Evolutionary conservation across 2,329 filamentous ascomycete species (phyloP), one percentile per base, ranked within the genome.

Genomic region (Alternaria panax): DNA sequence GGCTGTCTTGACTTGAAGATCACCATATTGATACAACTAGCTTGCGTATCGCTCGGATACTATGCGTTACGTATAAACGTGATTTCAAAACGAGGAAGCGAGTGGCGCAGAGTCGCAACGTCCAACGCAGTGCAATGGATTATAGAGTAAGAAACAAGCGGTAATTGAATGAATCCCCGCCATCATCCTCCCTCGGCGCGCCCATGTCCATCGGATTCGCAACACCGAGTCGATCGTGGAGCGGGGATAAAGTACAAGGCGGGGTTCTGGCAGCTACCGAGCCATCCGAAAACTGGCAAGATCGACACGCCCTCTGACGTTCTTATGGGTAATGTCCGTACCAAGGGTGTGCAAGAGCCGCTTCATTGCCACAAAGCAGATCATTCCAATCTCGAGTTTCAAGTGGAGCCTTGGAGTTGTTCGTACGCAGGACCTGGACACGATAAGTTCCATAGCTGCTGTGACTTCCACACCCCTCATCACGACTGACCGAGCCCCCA

Each of bases 1-100:
- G 80, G 79, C 56, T 82, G 80, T 54, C 70, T 73, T 16, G 80
- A 82, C 55, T 78, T 78, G 69, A 80, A 80, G 18, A 79, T 74
- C 1, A 73, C 69, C 76, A 79, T 79, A 11, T 57, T 72, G 56
- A 46, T n/a, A 25, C n/a, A 25, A 16, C 36, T 7, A n/a, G 5
- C 20, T 4, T 9, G 3, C 14, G n/a, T 24, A 41, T 16, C 12
- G 7, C 36, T 30, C 8, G 2, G 2, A 24, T 4, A 5, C 9
- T 2, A 18, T 8, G 9, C 30, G 7, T 20, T 12, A 12, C 14
- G 24, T 48, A n/a, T 47, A n/a, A 24, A n/a, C 28, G 45, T 34
- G 45, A 24, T 11, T 12, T 32, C 5, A 2, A 24, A 24, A 16
- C 45, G 2, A 47, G 27, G 28, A 47, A n/a, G n/a, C 1, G 16